These are phyloP conservation scores for Boletellus deceptivus DNA, from an alignment of 1,284 basidiomycete genomes.

Conservation along the genomic window DNA sequence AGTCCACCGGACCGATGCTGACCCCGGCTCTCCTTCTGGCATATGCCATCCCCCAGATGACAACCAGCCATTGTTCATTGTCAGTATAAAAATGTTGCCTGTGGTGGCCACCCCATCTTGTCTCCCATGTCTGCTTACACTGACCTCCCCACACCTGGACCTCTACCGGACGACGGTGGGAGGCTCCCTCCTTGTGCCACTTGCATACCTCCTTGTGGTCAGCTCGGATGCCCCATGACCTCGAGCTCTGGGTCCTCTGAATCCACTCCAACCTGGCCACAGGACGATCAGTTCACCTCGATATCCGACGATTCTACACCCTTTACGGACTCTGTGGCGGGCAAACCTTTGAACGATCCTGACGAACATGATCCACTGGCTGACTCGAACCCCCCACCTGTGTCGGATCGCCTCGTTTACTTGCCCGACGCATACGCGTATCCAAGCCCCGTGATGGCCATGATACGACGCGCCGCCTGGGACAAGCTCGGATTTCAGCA, in stretches of 20 bases:
- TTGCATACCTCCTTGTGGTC: neutral
- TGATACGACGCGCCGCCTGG: conserved; percentile 16
- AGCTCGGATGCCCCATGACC: neutral
- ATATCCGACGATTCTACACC: neutral
- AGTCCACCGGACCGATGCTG: conserved; percentile 39
- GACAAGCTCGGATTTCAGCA: conserved; percentile 1
- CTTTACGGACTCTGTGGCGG: neutral
- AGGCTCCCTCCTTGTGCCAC: neutral
- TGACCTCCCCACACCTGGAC: too few relatives aligned
- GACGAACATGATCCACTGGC: neutral
- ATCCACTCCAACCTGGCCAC: neutral
- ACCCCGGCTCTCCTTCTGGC: neutral
- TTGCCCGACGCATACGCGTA: conserved; percentile 3
- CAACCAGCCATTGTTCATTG: neutral
- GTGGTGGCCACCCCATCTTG: neutral
- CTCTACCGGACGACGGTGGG: too few relatives aligned
- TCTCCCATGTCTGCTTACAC: neutral
- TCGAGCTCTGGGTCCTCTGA: neutral
- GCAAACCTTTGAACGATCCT: neutral
- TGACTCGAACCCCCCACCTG: neutral
- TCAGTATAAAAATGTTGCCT: conserved; percentile 20
- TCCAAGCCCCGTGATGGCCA: conserved; percentile 18
- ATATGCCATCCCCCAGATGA: neutral
- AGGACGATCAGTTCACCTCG: neutral
- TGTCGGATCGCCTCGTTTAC: conserved; percentile 9